Percentiles rank a stretch among this genome's conserved stretches.
Evolutionary conservation across 2,329 filamentous ascomycete species (phyloP).

Genomic region (Leptographium lundbergii): DNA sequence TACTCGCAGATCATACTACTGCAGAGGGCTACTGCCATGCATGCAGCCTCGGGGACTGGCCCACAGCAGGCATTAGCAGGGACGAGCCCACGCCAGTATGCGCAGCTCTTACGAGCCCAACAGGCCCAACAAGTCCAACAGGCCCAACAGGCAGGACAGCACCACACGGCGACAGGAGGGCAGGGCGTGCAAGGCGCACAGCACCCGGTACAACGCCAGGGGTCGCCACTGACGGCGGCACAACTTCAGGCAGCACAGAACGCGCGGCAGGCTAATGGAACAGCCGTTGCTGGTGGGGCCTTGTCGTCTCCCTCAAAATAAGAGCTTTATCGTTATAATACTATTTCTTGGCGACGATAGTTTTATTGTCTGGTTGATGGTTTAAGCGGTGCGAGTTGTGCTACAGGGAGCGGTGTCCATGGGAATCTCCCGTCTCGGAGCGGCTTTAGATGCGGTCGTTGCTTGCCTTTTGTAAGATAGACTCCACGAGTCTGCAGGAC

Average conservation of each 20-base stretch:
- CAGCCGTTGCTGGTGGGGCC: neutral
- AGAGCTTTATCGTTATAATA: neutral
- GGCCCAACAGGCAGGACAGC: conserved; percentile 35
- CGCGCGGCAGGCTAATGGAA: conserved; percentile 5
- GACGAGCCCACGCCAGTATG: conserved; percentile 46
- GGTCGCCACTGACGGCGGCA: conserved; percentile 4
- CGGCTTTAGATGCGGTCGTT: neutral
- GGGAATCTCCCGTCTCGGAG: neutral
- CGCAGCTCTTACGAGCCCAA: conserved; percentile 43
- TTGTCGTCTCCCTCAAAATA: neutral
- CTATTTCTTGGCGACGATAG: neutral
- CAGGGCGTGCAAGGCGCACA: conserved; percentile 4
- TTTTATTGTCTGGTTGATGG: neutral
- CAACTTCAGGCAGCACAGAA: conserved; percentile 2
- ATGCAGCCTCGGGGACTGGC: conserved; percentile 37
- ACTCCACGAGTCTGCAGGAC: neutral
- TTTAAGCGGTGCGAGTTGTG: neutral
- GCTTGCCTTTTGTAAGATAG: neutral
- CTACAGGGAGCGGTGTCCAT: neutral
- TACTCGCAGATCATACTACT: conserved; percentile 33
- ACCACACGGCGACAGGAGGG: conserved; percentile 1
- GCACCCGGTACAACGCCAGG: conserved; percentile 2
- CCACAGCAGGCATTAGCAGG: conserved; percentile 33
- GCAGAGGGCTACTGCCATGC: conserved; percentile 39
- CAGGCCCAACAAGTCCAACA: conserved; percentile 24